Evolutionary conservation across 345 rosid species (phyloP), one percentile per base, ranked within the genome.

Genomic region (Syzygium jambos): DNA sequence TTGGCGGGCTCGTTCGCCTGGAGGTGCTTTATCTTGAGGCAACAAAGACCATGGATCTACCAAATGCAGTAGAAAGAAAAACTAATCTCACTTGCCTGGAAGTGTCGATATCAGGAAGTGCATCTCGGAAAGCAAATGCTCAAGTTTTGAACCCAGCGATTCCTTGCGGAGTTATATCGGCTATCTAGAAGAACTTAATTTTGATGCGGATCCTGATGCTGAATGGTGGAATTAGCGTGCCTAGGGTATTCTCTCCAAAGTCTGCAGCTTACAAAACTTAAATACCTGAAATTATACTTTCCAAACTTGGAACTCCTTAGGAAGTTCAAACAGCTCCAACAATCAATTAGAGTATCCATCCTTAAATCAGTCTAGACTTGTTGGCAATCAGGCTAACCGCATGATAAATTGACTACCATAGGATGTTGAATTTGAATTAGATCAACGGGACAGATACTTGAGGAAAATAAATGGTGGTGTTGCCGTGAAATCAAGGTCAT

Each of bases 21-120:
- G 86, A 88, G 89, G 84, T 86, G 46, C 91, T 90, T 87, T 89
- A 91, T 88, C 90, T 90, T 59, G 52, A 86, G 85, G 88, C 88
- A 1, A 87, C 82, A 9, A 84, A 85, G 59, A 88, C 86, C 38
- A 21, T 86, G 52, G 23, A 86, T 61, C 82, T 88, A 27, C 92
- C 92, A 6, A 84, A 52, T n/a, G 49, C 85, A 1, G 55, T 87
- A 57, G 52, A 61, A 22, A 86, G 86, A 25, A 65, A 90, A 23
- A 86, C 80, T 34, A 73, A 73, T 73, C 25, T 73, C 80, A 34
- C 80, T 73, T 73, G 25, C 25, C 49, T 17, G 1, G 7, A 34
- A 34, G 2, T 34, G 25, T 73, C 2, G 9, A 34, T 73, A 73
- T 34, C 80, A 17, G 49, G 80, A 34, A 73, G 25, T 73, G 49